Evolutionary conservation across 371 early-diverging fungal species (phyloP).

Genomic region (Rhizopus microsporus): DNA sequence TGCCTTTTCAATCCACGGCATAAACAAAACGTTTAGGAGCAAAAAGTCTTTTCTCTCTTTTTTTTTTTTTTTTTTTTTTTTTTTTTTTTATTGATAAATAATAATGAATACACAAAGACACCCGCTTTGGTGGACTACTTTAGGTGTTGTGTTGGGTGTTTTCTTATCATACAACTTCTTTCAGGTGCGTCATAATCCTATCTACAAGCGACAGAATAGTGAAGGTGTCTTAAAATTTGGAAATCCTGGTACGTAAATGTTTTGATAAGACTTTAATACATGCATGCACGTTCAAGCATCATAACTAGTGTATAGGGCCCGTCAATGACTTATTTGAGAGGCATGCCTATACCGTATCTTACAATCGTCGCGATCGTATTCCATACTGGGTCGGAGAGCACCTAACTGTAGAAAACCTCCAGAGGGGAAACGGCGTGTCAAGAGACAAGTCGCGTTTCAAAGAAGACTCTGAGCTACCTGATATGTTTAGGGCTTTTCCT

Average conservation of each 20-base stretch:
- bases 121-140: slow-evolving; percentile 14
- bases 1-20: no score
- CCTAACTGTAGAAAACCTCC: slow-evolving; percentile 64
- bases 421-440: slow-evolving; percentile 49
- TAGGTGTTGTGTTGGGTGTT: slow-evolving; percentile 31
- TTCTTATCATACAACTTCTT: slow-evolving; percentile 21
- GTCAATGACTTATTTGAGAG: slow-evolving; percentile 50
- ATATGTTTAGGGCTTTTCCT: slow-evolving; percentile 61
- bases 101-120: background rate
- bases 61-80: no score
- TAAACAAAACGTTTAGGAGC: no score
- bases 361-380: slow-evolving; percentile 72
- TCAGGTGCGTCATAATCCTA: background rate
- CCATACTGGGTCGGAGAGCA: slow-evolving; percentile 86
- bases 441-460: slow-evolving; percentile 65
- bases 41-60: no score
- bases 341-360: slow-evolving; percentile 57
- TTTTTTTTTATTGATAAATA: background rate
- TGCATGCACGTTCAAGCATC: background rate
- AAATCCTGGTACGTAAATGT: slow-evolving; percentile 38
- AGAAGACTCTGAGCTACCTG: slow-evolving; percentile 63
- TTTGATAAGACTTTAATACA: background rate
- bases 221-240: slow-evolving; percentile 37
- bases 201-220: background rate
- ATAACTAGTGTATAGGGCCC: slow-evolving; percentile 32